Evolutionary conservation across 202 grass and related monocot genomes (phyloP).

Genomic region (Digitaria exilis): DNA sequence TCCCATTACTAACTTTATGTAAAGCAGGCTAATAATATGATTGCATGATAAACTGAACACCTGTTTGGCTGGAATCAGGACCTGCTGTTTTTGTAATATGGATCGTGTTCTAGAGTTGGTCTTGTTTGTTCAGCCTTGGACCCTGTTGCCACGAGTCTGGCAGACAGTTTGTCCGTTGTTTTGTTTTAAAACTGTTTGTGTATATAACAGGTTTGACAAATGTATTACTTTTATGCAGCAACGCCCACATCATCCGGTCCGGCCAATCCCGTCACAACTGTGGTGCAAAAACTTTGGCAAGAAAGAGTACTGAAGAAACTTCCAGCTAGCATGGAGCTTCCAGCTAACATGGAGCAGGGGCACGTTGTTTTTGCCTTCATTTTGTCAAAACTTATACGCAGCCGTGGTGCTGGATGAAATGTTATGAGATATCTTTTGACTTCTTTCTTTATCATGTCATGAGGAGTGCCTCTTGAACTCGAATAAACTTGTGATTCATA

Average conservation of each 20-base stretch:
- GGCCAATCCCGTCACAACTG: conserved; percentile 87
- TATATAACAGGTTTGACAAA: conserved; percentile 6
- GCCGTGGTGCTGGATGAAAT: conserved; percentile 24
- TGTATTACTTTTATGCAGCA: conserved; percentile 56
- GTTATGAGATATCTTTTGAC: conserved; percentile 23
- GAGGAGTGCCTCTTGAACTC: conserved; percentile 28
- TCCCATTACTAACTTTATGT: neutral
- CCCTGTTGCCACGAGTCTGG: no score
- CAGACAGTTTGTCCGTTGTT: no score
- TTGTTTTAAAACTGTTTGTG: neutral
- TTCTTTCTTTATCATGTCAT: neutral
- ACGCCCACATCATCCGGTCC: conserved; percentile 84
- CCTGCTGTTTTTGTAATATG: neutral
- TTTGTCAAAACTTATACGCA: conserved; percentile 39
- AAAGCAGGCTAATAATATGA: neutral
- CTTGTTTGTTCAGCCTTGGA: conserved; percentile 1
- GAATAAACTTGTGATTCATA: conserved; percentile 48
- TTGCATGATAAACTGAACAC: neutral
- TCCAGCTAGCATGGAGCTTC: neutral
- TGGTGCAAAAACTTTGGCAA: conserved; percentile 99
- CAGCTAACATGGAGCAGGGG: no score
- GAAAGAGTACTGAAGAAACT: conserved; percentile 68
- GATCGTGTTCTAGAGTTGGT: neutral
- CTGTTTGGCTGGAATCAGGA: neutral
- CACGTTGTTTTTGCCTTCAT: neutral